Base-by-base conservation (phyloP, 306 rosid genomes). In the Mimosa pudica region DNA sequence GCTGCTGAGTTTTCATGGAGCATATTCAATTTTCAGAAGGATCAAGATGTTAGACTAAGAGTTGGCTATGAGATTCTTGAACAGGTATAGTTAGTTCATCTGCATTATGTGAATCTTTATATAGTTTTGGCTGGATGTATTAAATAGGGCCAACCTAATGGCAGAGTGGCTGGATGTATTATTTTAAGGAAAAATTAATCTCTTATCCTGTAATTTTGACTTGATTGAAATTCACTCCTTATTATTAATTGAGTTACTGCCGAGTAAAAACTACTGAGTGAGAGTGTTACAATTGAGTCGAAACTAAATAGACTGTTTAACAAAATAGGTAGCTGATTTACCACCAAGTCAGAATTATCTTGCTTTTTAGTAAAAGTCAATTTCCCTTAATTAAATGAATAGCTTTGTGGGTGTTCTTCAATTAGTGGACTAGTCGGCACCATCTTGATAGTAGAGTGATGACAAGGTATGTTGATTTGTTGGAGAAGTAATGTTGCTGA, bases 1-100 rank as follows among this genome's bases (percentile, higher is more conserved):
- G 99, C 94, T 9, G 94, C 92, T 61, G 98, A 93, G 81, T 84
- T 96, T 46, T 86, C 92, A 1, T 93, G 95, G 98, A 79, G 85
- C 76, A 20, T 89, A 30, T 82, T 91, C 58, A 86, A 93, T 86
- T 91, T 96, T 75, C 94, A 90, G 77, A 85, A 84, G 89, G 93
- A 91, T 35, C 99, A 96, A 86, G 97, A 96, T 87, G 85, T 93
- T 60, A 84, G 99, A 77, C 67, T 93, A 68, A 91, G 90, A 85
- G 20, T 96, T 73, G 99, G 99, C 46, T 96, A 87, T 64, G 96
- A 93, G 70, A 82, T 88, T 49, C 58, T 91, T 38, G 84, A 93
- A 38, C 86, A 90, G 97, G 98, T 93, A 74, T 60, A 3, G 14
- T 51, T 60, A 3, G 14, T 51, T 69, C 46, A 75, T 10, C 2